Evolutionary conservation across 139 green algal species (phyloP).

Genomic region (Haematococcus sp.): DNA sequence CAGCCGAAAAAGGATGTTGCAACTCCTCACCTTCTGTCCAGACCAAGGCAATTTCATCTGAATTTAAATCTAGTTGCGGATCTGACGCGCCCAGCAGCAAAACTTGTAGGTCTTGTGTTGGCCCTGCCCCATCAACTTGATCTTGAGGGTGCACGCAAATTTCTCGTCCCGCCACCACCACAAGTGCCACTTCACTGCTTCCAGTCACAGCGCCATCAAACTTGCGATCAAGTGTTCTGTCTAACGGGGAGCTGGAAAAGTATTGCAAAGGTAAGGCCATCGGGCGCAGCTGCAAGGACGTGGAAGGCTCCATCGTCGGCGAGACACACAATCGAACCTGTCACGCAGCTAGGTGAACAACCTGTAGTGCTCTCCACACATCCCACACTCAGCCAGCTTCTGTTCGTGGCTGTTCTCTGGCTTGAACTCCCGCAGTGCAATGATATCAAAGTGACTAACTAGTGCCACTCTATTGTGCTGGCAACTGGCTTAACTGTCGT

Average conservation of each 20-base stretch:
- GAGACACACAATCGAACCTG: no score
- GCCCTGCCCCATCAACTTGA: not conserved
- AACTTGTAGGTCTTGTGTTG: slow-evolving; percentile 41
- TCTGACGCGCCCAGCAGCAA: slow-evolving; percentile 43
- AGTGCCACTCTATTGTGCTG: no score
- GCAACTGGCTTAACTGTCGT: no score
- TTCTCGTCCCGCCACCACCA: slow-evolving; percentile 45
- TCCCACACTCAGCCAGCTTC: no score
- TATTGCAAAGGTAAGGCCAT: slow-evolving; percentile 18
- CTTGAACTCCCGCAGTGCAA: no score
- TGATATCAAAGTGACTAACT: no score
- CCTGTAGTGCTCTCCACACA: no score
- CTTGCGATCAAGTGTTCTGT: slow-evolving; percentile 23
- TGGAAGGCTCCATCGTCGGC: no score
- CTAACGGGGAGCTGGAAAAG: slow-evolving; percentile 39
- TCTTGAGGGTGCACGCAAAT: slow-evolving; percentile 30
- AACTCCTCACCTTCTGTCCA: not conserved
- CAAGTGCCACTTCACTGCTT: slow-evolving; percentile 33
- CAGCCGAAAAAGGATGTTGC: not conserved
- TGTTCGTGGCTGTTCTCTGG: no score
- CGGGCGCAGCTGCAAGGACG: no score
- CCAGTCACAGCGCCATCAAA: slow-evolving; percentile 23
- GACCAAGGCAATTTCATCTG: slow-evolving; percentile 14
- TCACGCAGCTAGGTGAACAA: no score
- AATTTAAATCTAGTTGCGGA: slow-evolving; percentile 45